These are phyloP conservation scores for Neurospora sp. DNA, from an alignment of 495 filamentous ascomycete genomes.

Conservation along the genomic window DNA sequence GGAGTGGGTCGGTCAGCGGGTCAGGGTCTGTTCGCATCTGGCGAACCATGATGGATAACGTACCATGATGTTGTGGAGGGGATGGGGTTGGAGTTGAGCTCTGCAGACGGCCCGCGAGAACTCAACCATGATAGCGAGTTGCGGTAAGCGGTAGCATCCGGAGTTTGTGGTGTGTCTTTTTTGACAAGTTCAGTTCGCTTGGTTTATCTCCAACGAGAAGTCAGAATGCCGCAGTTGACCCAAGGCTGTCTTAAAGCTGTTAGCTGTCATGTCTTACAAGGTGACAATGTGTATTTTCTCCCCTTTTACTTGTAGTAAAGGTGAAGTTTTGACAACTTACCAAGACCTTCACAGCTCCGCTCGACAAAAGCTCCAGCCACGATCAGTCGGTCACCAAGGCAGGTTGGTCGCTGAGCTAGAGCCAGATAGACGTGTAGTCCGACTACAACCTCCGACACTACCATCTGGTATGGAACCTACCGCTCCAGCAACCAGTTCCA, in stretches of 20 bases:
- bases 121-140: background rate
- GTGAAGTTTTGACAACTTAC: background rate
- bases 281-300: background rate
- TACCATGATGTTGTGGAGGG: background rate
- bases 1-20: background rate
- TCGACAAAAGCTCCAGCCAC: background rate
- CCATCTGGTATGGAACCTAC: background rate
- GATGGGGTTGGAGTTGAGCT: background rate
- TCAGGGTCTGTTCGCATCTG: background rate
- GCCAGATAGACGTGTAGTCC: background rate
- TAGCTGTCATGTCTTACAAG: background rate
- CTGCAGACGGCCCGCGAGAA: background rate
- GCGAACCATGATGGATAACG: background rate
- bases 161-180: background rate
- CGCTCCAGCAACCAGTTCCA: background rate
- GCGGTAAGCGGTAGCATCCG: background rate
- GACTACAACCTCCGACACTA: background rate
- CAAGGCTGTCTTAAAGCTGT: background rate
- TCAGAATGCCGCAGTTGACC: background rate
- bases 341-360: background rate
- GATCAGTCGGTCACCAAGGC: background rate
- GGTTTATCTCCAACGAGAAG: background rate
- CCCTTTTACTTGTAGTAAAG: background rate
- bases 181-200: background rate
- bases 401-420: background rate